Evolutionary conservation across 495 filamentous ascomycete species (phyloP), one percentile per base, ranked within the genome.

Genomic region (Haplographium delicatum): DNA sequence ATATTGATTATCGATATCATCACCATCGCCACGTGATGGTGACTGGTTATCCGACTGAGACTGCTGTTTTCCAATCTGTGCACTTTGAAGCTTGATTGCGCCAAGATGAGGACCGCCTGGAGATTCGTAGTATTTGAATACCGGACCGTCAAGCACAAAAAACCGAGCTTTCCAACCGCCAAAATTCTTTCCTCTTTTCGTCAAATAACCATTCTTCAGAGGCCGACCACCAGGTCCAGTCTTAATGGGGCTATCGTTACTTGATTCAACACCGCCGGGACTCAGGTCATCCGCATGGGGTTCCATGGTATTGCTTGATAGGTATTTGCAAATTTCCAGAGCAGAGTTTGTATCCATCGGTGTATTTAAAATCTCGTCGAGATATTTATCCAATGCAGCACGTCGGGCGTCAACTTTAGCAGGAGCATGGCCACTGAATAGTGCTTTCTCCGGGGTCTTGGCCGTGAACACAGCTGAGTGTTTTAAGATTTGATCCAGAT

Each of bases 111-210:
- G 75, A 10, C 93, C 93, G 34, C 90, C 89, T 0, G 86, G 88
- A 3, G 82, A 77, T 65, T 98, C 93, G 61, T 89, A 96, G 63
- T 98, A 97, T 59, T 84, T 89, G 54, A 98, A 68, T 28, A 88
- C 76, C 13, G 94, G 88, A 1, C 89, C 89, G 60, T 97, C 88
- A 1, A 98, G 78, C 37, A 95, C 76, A 58, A 98, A 98, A 63
- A 87, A 97, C 47, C 93, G 78, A 13, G 88, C 89, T 64, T 98
- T 98, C 93, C 93, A 98, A n/a, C 93, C 93, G 20, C 93, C 93
- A 67, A 97, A 97, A 57, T 96, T 96, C 72, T 98, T 98, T 22
- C 93, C 93, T 48, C 86, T 75, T 69, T 98, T 98, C 5, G 93
- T 96, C 25, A 98, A 72, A 71, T 96, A 97, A 13, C 93, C 93